Evolutionary conservation across 805 yeast species (phyloP).

Genomic region (Kluyveromyces dobzhanskii): DNA sequence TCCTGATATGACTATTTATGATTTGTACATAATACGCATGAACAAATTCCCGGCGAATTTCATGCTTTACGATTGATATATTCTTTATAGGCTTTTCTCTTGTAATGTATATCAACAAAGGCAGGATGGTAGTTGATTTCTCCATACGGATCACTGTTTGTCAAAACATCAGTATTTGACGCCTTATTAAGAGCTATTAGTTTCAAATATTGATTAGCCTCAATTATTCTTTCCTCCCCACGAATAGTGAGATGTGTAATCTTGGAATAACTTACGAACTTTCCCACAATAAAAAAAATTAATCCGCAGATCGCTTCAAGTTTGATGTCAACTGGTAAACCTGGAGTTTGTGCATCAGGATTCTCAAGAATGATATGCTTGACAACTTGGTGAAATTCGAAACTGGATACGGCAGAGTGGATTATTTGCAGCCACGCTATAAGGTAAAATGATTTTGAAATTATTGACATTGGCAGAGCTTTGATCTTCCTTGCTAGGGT

Average conservation of each 20-base stretch:
- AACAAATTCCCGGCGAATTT: too few species aligned
- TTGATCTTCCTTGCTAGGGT: too few species aligned
- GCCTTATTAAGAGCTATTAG: conserved; percentile 26
- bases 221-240: conserved; percentile 10
- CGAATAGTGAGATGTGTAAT: conserved; percentile 16
- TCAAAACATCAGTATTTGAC: conserved; percentile 21
- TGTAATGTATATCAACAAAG: conserved; percentile 21
- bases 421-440: conserved; percentile 11
- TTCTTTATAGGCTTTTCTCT: conserved; percentile 15
- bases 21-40: too few species aligned
- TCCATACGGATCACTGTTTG: conserved; percentile 24
- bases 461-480: conserved; percentile 7
- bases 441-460: conserved; percentile 7
- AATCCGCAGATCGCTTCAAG: conserved; percentile 22
- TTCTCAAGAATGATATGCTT: conserved; percentile 9
- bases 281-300: conserved; percentile 16
- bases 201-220: conserved; percentile 19
- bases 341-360: background rate
- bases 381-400: conserved; percentile 25
- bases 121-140: conserved; percentile 22
- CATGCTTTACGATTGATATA: conserved; percentile 10
- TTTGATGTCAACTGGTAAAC: conserved; percentile 24
- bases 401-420: conserved; percentile 29
- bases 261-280: conserved; percentile 21
- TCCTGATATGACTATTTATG: too few species aligned